Conservation (phyloP, 139 green algal species). For the Picochlorum sp. region DNA sequence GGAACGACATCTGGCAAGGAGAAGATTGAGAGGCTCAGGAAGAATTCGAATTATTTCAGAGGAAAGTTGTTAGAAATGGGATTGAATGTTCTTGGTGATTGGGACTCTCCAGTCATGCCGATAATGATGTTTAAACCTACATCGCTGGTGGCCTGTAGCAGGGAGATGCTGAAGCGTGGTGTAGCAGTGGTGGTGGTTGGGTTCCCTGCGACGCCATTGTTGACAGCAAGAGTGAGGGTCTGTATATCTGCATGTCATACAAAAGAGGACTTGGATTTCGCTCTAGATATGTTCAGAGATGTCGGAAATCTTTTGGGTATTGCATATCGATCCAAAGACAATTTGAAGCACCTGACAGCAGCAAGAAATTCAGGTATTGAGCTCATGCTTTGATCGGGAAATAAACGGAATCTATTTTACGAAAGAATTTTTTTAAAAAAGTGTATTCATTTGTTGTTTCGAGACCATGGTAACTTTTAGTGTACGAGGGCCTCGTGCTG, state of each 20-base stretch:
- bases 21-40: conserved; percentile 57
- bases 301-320: conserved; percentile 4
- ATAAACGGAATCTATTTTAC: no score
- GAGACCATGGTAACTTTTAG: no score
- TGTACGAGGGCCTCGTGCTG: no score
- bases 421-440: no score
- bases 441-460: no score
- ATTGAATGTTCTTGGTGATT: conserved; percentile 85
- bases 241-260: conserved; percentile 93
- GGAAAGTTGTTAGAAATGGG: conserved; percentile 61
- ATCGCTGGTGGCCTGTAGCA: conserved; percentile 71
- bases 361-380: no score
- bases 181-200: conserved; percentile 94
- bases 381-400: no score
- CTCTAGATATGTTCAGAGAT: conserved; percentile 52
- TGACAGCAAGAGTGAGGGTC: conserved; percentile 71
- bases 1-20: conserved; percentile 39
- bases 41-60: conserved; percentile 93
- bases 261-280: conserved; percentile 81
- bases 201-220: conserved; percentile 89
- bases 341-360: neutral
- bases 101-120: conserved; percentile 94
- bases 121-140: conserved; percentile 93
- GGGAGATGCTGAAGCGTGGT: conserved; percentile 49
- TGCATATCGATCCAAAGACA: neutral